A percentile compares a stretch with the other conserved stretches of the same genome.
Conservation (phyloP, 2,329 filamentous ascomycete species). For the Paramyrothecium sp. region DNA sequence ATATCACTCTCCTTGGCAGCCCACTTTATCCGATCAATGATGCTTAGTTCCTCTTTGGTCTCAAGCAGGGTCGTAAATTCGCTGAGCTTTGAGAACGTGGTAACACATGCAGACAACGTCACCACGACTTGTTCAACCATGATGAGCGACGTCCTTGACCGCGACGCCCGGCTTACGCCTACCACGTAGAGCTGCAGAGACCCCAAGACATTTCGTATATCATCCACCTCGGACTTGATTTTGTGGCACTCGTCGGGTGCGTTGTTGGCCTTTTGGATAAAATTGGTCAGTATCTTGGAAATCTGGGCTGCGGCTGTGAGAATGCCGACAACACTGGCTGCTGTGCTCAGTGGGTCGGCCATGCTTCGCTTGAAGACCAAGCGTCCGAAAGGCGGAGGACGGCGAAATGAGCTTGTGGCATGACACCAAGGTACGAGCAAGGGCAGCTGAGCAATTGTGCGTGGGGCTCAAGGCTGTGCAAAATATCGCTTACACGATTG, state of each 20-base stretch:
- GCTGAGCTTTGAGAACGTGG: slow-evolving; percentile 7
- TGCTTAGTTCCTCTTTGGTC: neutral
- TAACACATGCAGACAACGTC: slow-evolving; percentile 6
- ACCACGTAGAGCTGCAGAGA: neutral
- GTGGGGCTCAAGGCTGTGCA: too few species aligned
- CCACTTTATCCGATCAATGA: neutral
- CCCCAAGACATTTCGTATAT: neutral
- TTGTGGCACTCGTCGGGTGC: slow-evolving; percentile 6
- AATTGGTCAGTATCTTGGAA: slow-evolving; percentile 5
- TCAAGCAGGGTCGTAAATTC: neutral
- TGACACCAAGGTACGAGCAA: too few species aligned
- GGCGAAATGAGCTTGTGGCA: neutral
- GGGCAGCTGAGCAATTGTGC: too few species aligned
- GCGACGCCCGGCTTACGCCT: neutral
- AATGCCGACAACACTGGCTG: slow-evolving; percentile 8
- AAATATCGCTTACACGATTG: too few species aligned
- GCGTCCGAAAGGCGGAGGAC: neutral
- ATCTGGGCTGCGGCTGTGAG: slow-evolving; percentile 6
- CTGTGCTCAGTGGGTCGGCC: slow-evolving; percentile 9
- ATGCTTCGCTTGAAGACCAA: neutral
- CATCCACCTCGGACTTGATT: slow-evolving; percentile 4
- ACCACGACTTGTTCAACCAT: slow-evolving; percentile 11
- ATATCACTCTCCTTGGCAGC: slow-evolving; percentile 7
- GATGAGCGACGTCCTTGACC: slow-evolving; percentile 7
- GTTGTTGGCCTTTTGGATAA: slow-evolving; percentile 8